phyloP scores from a whole-genome alignment of 2,329 filamentous ascomycete species.

The Diplodia mutila region DNA sequence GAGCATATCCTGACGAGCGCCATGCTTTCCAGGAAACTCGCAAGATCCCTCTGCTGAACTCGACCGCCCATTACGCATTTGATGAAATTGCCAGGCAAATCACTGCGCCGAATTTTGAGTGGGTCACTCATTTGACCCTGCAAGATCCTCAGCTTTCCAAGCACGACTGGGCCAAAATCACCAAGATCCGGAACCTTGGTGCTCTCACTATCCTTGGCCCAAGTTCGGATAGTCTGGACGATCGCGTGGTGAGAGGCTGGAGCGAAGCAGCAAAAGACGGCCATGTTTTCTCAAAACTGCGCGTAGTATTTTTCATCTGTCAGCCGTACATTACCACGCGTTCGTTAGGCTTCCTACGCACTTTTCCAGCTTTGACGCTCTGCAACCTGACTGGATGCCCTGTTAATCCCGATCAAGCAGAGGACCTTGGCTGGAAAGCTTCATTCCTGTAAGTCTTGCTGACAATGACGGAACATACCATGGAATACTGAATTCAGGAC shows the following conservation, averaged over 20 bases:
- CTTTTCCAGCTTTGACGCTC: not conserved
- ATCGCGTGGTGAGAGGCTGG: conserved; percentile 19
- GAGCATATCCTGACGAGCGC: conserved; percentile 6
- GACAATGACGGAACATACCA: not conserved
- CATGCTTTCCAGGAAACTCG: conserved; percentile 11
- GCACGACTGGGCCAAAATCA: not conserved
- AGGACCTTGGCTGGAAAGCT: not conserved
- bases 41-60: not conserved
- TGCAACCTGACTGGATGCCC: conserved; percentile 11
- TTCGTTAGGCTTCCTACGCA: not conserved
- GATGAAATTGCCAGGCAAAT: conserved; percentile 7
- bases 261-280: not conserved
- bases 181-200: conserved; percentile 10
- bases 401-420: not conserved
- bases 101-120: conserved; percentile 10
- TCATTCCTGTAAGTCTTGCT: not conserved
- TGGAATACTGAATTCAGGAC: not conserved
- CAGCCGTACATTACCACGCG: not conserved
- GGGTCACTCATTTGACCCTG: conserved; percentile 3
- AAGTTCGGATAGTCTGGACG: not conserved
- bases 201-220: not conserved
- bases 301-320: not conserved
- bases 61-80: not conserved
- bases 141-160: not conserved
- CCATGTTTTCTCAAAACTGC: conserved; percentile 5